Percentiles rank a stretch among this genome's conserved stretches.
These are phyloP conservation scores for Canariomyces notabilis DNA, from an alignment of 2,329 filamentous ascomycete species.

Conservation along the genomic window DNA sequence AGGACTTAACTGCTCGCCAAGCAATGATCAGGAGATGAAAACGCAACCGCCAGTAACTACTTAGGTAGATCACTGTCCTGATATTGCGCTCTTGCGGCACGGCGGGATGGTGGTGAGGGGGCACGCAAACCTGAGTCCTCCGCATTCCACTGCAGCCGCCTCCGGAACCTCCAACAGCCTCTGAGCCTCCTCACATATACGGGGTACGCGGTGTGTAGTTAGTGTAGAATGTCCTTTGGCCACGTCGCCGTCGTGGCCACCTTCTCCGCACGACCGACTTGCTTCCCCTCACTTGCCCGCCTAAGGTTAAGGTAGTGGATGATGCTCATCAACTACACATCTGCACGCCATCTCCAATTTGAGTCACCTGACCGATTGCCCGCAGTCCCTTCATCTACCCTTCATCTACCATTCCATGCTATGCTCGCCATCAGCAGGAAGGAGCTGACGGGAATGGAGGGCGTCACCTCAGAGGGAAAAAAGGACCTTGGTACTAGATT, in stretches of 20 bases:
- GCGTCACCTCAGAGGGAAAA: background rate
- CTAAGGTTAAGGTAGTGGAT: background rate
- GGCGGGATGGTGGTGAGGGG: background rate
- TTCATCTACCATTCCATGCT: background rate
- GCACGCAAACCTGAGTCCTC: background rate
- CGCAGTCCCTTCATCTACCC: background rate
- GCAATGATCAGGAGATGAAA: slow-evolving; percentile 1
- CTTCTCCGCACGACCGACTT: slow-evolving; percentile 10
- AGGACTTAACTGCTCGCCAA: slow-evolving; percentile 1
- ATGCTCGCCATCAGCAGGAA: background rate
- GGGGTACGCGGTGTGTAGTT: no score
- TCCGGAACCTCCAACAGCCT: background rate
- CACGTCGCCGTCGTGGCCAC: background rate
- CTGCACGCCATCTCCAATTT: slow-evolving; percentile 3
- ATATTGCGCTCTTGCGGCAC: background rate
- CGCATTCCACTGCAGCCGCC: background rate
- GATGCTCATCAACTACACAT: background rate
- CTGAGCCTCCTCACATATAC: no score
- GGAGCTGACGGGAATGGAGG: background rate
- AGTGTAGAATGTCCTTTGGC: no score
- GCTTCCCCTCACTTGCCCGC: slow-evolving; percentile 10
- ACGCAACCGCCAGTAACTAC: background rate
- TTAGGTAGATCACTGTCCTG: no score
- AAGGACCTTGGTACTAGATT: background rate
- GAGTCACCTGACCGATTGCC: background rate